These are phyloP conservation scores for Didymella sp. DNA, from an alignment of 2,329 filamentous ascomycete genomes.

Conservation along the genomic window DNA sequence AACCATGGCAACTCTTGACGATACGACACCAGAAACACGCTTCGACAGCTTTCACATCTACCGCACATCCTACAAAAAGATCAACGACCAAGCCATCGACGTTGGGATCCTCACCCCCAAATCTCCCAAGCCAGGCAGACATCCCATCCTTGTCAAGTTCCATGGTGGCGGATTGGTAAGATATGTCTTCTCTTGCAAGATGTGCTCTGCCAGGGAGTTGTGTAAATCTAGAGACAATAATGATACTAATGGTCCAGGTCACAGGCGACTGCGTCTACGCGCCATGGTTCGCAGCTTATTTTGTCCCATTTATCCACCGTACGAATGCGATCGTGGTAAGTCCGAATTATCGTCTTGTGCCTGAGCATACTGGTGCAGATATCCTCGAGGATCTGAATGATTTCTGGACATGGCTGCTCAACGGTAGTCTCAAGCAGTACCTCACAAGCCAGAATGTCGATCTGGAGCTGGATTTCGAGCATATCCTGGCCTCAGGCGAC, in stretches of 20 bases:
- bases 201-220: background rate
- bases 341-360: constrained; percentile 61
- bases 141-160: constrained; percentile 53
- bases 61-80: constrained; percentile 52
- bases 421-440: constrained; percentile 15
- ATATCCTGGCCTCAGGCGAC: constrained; percentile 45
- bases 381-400: constrained; percentile 57
- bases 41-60: constrained; percentile 52
- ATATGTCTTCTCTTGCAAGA: background rate
- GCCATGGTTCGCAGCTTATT: constrained; percentile 41
- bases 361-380: constrained; percentile 56
- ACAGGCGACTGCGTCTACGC: constrained; percentile 39
- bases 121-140: constrained; percentile 40
- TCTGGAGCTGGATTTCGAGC: constrained; percentile 34
- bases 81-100: constrained; percentile 48
- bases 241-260: background rate
- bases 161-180: constrained; percentile 56
- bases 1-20: constrained; percentile 26
- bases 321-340: constrained; percentile 56
- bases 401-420: constrained; percentile 57
- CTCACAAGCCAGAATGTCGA: constrained; percentile 22
- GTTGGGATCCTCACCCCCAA: constrained; percentile 53
- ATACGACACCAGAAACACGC: constrained; percentile 35
- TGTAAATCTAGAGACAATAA: background rate
- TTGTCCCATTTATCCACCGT: constrained; percentile 50